A percentile compares a stretch with the other conserved stretches of the same genome.
Conservation (phyloP, 2,329 filamentous ascomycete species). For the Gaeumannomyces sp. region DNA sequence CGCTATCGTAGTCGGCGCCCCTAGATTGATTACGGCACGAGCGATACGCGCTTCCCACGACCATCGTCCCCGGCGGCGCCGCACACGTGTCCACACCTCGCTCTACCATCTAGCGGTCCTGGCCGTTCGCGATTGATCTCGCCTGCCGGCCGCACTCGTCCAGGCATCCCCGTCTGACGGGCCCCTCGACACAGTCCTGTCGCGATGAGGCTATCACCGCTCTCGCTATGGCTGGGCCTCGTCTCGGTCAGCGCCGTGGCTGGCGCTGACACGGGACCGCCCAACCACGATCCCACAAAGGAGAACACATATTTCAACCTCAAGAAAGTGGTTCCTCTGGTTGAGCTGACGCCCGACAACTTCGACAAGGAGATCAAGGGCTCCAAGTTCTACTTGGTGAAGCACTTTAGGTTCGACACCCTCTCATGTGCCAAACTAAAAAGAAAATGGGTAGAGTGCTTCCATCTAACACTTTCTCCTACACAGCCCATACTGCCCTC, state of each 20-base stretch:
- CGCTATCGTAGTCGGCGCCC: neutral
- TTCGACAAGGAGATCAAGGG: slow-evolving; percentile 51
- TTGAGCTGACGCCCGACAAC: slow-evolving; percentile 51
- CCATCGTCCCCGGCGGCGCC: no score
- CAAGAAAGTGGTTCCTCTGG: slow-evolving; percentile 58
- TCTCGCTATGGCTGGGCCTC: slow-evolving; percentile 42
- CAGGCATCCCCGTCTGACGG: slow-evolving; percentile 4
- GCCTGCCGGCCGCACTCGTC: no score
- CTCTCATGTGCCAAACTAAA: neutral
- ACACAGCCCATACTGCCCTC: slow-evolving; percentile 54
- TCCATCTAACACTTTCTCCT: slow-evolving; percentile 16
- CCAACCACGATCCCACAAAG: slow-evolving; percentile 29
- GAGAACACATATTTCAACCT: slow-evolving; percentile 59
- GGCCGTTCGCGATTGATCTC: neutral
- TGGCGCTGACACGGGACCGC: slow-evolving; percentile 23
- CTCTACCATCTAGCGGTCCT: neutral
- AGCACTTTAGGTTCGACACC: slow-evolving; percentile 60
- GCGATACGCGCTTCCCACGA: neutral
- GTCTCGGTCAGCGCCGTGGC: slow-evolving; percentile 33
- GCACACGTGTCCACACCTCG: neutral
- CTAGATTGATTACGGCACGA: neutral
- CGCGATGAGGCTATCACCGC: slow-evolving; percentile 38
- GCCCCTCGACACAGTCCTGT: slow-evolving; percentile 1
- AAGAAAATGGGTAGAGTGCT: neutral
- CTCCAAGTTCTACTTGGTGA: slow-evolving; percentile 48